A percentile compares a stretch with the other conserved stretches of the same genome.
Conservation (phyloP, 108 stramenopile genomes). For the Aureococcus anophagefferens region DNA sequence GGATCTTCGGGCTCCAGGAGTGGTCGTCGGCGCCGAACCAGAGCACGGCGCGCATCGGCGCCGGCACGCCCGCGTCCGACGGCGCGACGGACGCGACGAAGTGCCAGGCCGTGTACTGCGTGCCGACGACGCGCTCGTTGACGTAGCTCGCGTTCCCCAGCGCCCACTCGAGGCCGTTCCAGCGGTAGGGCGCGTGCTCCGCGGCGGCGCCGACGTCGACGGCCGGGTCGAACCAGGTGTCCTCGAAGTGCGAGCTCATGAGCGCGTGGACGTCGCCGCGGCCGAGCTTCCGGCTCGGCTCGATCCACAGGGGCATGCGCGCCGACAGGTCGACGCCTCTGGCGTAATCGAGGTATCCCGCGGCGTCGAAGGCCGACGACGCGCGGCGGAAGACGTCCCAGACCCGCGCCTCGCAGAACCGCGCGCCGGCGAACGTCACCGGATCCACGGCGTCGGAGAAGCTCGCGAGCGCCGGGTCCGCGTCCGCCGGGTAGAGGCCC, state of each 20-base stretch:
- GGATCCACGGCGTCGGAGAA: constrained; percentile 61
- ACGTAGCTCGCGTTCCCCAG: constrained; percentile 32
- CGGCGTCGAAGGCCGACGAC: not conserved
- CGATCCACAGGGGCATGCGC: constrained; percentile 59
- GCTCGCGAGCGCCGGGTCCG: constrained; percentile 25
- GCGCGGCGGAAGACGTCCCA: constrained; percentile 23
- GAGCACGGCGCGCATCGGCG: constrained; percentile 37
- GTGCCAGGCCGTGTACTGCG: constrained; percentile 54
- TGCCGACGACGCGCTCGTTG: constrained; percentile 57
- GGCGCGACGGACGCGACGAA: constrained; percentile 55
- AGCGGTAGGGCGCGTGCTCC: constrained; percentile 37
- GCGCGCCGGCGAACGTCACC: constrained; percentile 38
- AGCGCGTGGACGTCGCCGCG: constrained; percentile 36
- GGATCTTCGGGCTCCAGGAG: constrained; percentile 46
- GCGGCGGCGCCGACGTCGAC: constrained; percentile 48
- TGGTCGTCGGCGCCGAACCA: constrained; percentile 49
- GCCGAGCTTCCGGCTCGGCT: constrained; percentile 42
- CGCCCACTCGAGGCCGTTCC: constrained; percentile 47
- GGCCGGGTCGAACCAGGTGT: constrained; percentile 38
- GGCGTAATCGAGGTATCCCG: constrained; percentile 43
- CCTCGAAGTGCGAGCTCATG: constrained; percentile 63
- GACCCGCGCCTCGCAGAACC: constrained; percentile 57
- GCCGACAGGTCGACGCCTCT: constrained; percentile 39
- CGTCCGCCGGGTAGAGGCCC: constrained; percentile 37
- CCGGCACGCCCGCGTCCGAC: constrained; percentile 47